Evolutionary conservation across 1,284 basidiomycete genomes (phyloP).

Genomic region (Cystobasidium sp.): DNA sequence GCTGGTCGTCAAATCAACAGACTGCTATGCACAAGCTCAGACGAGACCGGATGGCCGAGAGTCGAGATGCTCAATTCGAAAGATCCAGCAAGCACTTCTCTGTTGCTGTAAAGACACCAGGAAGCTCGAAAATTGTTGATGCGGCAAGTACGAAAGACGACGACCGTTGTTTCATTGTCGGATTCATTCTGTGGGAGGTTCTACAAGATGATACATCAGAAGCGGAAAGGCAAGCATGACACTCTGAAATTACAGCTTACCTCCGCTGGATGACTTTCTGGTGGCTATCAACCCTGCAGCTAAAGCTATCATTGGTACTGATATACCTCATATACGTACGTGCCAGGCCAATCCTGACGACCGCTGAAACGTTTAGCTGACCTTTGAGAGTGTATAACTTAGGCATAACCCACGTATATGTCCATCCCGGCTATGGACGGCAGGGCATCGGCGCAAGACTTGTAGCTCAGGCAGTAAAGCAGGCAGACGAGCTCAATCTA

Average conservation of each 20-base stretch:
- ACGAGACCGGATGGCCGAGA: too few relatives aligned
- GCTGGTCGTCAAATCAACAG: too few relatives aligned
- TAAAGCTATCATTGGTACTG: background rate
- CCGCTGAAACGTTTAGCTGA: too few relatives aligned
- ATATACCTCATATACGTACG: background rate
- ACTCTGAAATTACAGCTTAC: background rate
- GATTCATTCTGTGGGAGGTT: background rate
- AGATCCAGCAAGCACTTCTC: too few relatives aligned
- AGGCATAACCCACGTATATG: slow-evolving; percentile 6
- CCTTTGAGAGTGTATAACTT: too few relatives aligned
- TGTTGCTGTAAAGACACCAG: too few relatives aligned
- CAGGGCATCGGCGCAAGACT: background rate
- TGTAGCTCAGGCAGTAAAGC: background rate
- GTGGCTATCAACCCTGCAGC: background rate
- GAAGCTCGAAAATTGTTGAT: too few relatives aligned
- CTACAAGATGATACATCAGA: background rate
- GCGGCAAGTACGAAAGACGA: too few relatives aligned
- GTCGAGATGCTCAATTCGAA: too few relatives aligned
- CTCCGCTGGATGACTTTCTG: background rate
- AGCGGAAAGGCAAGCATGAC: background rate
- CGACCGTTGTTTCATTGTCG: too few relatives aligned
- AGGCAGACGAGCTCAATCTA: background rate
- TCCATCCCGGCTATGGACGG: background rate
- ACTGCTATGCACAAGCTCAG: too few relatives aligned
- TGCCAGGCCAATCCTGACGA: too few relatives aligned